A percentile compares a stretch with the other conserved stretches of the same genome.
Conservation (phyloP, 768 basidiomycete species). For the Boletus rubropictus region DNA sequence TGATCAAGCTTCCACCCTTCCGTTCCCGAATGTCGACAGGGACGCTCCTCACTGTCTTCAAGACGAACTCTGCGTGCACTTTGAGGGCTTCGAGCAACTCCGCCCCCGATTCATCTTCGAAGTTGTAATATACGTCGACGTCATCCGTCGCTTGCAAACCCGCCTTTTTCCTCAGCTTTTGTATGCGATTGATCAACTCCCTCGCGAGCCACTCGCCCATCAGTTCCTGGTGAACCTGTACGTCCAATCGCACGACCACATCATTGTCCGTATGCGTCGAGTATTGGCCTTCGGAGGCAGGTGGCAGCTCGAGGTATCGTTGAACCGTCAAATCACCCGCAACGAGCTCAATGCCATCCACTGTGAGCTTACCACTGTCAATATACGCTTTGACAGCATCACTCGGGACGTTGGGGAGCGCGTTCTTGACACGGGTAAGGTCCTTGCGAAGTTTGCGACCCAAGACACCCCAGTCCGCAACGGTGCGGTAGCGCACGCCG, state of each 20-base stretch:
- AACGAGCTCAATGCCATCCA: conserved; percentile 86
- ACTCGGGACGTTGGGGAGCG: conserved; percentile 73
- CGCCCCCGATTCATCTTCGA: conserved; percentile 61
- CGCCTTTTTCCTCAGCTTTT: conserved; percentile 93
- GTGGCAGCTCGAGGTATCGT: conserved; percentile 79
- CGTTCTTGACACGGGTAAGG: conserved; percentile 81
- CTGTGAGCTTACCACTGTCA: conserved; percentile 65
- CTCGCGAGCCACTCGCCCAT: conserved; percentile 84
- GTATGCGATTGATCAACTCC: conserved; percentile 87
- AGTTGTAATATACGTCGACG: conserved; percentile 78
- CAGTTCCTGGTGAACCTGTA: conserved; percentile 80
- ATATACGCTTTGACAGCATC: conserved; percentile 78
- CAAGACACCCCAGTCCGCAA: conserved; percentile 92
- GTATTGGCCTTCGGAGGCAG: conserved; percentile 54
- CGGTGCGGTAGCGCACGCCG: conserved; percentile 84
- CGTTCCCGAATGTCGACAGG: conserved; percentile 57
- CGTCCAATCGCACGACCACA: conserved; percentile 89
- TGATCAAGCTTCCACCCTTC: conserved; percentile 47
- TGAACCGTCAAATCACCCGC: conserved; percentile 89
- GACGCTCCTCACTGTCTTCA: conserved; percentile 66
- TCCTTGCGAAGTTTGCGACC: conserved; percentile 94
- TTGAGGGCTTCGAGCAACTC: conserved; percentile 61
- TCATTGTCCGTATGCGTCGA: conserved; percentile 90
- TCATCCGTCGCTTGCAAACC: conserved; percentile 94
- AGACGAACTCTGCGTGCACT: conserved; percentile 63